A percentile compares a stretch with the other conserved stretches of the same genome.
Conservation (phyloP, 805 yeast genomes). For the Suhomyces canberraensis region DNA sequence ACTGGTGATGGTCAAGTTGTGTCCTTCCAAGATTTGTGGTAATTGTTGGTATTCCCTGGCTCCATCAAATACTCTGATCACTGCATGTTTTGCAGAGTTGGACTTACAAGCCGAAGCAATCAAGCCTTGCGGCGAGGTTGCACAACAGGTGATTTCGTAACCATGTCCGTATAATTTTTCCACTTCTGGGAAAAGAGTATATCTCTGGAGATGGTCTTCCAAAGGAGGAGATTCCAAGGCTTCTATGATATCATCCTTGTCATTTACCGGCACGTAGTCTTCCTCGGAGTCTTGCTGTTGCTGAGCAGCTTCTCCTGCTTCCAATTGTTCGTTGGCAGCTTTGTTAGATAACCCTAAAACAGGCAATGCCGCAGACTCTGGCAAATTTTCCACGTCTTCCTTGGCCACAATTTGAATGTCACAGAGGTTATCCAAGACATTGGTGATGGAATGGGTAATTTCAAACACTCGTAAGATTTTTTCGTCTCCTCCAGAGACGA, state of each 20-base stretch:
- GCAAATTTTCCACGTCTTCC: slow-evolving; percentile 37
- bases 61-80: slow-evolving; percentile 69
- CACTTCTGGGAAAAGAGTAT: slow-evolving; percentile 90
- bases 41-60: slow-evolving; percentile 52
- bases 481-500: slow-evolving; percentile 95
- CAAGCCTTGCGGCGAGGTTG: slow-evolving; percentile 60
- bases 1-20: slow-evolving; percentile 81
- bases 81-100: slow-evolving; percentile 80
- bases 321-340: slow-evolving; percentile 56
- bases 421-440: slow-evolving; percentile 54
- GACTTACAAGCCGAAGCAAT: slow-evolving; percentile 93
- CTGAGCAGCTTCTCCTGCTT: slow-evolving; percentile 37
- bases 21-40: slow-evolving; percentile 53
- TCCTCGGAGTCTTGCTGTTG: slow-evolving; percentile 42
- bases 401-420: slow-evolving; percentile 34
- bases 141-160: slow-evolving; percentile 82
- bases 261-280: slow-evolving; percentile 30
- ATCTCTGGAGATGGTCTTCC: slow-evolving; percentile 89
- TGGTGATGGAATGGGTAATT: slow-evolving; percentile 76
- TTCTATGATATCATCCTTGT: slow-evolving; percentile 46
- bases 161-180: slow-evolving; percentile 98
- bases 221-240: slow-evolving; percentile 62
- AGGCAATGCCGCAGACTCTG: slow-evolving; percentile 87
- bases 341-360: slow-evolving; percentile 92
- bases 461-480: slow-evolving; percentile 86